Conservation (phyloP, 148 eudicot genomes). For the Arbutus unedo region DNA sequence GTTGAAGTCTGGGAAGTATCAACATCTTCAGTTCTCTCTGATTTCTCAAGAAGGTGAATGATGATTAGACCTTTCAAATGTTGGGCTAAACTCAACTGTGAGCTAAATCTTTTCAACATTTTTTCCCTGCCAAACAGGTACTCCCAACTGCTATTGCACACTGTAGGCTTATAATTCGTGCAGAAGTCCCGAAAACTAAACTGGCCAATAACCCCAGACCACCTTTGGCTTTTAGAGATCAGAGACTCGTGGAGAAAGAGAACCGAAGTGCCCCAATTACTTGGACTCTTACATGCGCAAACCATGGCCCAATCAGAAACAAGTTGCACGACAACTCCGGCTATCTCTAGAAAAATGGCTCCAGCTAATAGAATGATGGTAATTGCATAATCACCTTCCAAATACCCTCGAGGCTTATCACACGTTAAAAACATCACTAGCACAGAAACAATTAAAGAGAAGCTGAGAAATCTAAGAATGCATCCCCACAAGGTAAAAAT, state of each 20-base stretch:
- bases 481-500: slow-evolving; percentile 4
- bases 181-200: background rate
- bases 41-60: background rate
- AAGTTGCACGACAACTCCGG: slow-evolving; percentile 4
- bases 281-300: background rate
- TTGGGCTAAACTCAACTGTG: background rate
- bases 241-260: background rate
- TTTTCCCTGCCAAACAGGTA: background rate
- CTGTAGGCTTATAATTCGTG: background rate
- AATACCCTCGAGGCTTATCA: background rate
- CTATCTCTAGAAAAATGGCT: slow-evolving; percentile 6
- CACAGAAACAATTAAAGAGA: slow-evolving; percentile 4
- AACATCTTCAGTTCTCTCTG: background rate
- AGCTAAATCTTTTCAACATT: background rate
- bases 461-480: background rate
- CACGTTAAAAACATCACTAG: background rate
- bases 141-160: background rate
- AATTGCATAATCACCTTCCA: background rate
- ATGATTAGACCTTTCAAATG: slow-evolving; percentile 11
- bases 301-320: slow-evolving; percentile 15
- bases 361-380: slow-evolving; percentile 5
- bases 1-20: background rate
- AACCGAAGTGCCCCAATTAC: background rate
- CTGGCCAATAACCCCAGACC: slow-evolving; percentile 5
- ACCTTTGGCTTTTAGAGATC: background rate